phyloP scores from a whole-genome alignment of 306 rosid species.

The Cicer yamashitae region DNA sequence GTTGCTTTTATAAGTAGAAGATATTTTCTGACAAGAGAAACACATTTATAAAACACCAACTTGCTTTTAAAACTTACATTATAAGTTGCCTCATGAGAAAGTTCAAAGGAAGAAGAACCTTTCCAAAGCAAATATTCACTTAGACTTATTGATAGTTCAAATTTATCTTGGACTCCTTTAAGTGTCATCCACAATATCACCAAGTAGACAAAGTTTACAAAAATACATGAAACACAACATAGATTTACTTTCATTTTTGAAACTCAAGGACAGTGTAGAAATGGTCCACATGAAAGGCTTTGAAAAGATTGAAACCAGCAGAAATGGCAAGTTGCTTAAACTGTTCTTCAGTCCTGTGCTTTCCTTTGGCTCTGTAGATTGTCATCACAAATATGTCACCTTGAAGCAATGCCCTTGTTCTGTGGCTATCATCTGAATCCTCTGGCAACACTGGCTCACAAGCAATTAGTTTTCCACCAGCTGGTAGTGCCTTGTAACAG shows the following conservation, averaged over 20 bases:
- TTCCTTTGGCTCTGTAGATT: conserved; percentile 76
- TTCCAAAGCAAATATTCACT: background rate
- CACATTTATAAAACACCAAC: no score
- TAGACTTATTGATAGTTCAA: background rate
- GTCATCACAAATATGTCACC: conserved; percentile 92
- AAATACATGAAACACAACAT: conserved; percentile 35
- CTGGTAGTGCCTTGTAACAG: conserved; percentile 76
- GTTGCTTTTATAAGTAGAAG: no score
- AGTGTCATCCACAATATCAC: background rate
- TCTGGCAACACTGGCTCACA: conserved; percentile 89
- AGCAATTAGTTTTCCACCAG: conserved; percentile 79
- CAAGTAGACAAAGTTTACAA: background rate
- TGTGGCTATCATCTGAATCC: conserved; percentile 71
- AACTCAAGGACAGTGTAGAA: conserved; percentile 75
- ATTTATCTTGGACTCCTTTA: background rate
- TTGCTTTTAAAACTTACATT: no score
- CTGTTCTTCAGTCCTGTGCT: conserved; percentile 76
- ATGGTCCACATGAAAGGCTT: conserved; percentile 66
- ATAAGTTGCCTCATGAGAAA: no score
- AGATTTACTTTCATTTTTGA: conserved; percentile 53
- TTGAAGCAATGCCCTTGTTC: conserved; percentile 76
- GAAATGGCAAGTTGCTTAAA: conserved; percentile 60
- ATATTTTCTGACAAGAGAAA: no score
- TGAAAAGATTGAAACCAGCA: conserved; percentile 68
- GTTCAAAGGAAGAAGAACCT: no score